Conservation (phyloP, 2,329 filamentous ascomycete species). For the Sporothrix variecibatus region DNA sequence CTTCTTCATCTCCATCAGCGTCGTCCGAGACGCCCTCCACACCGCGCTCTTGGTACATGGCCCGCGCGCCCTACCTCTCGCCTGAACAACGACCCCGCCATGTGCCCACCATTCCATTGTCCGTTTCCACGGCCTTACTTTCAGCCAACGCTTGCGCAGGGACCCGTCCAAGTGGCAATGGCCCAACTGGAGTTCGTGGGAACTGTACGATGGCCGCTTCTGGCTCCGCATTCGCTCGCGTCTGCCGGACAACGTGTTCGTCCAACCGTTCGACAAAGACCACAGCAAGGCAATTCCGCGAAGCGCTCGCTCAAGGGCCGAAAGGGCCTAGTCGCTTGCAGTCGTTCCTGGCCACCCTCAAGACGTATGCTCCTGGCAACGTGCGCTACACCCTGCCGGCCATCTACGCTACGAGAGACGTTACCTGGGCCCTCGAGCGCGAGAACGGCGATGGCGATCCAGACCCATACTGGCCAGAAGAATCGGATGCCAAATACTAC, state of each 20-base stretch:
- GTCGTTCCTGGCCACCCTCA: slow-evolving; percentile 47
- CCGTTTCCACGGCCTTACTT: slow-evolving; percentile 30
- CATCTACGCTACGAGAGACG: slow-evolving; percentile 50
- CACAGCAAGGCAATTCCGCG: slow-evolving; percentile 52
- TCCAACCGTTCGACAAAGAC: slow-evolving; percentile 50
- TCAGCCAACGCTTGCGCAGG: slow-evolving; percentile 25
- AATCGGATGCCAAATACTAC: background rate
- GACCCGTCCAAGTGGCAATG: slow-evolving; percentile 33
- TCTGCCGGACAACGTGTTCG: slow-evolving; percentile 44
- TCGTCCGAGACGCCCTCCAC: slow-evolving; percentile 9
- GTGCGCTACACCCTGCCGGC: slow-evolving; percentile 58
- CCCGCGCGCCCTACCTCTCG: slow-evolving; percentile 26
- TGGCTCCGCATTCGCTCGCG: slow-evolving; percentile 57
- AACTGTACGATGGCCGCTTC: slow-evolving; percentile 62
- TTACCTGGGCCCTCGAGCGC: slow-evolving; percentile 33
- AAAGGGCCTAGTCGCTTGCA: background rate
- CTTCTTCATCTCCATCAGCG: background rate
- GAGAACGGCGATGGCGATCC: background rate
- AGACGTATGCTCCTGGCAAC: slow-evolving; percentile 55
- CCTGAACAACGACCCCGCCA: slow-evolving; percentile 45
- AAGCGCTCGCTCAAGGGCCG: slow-evolving; percentile 39
- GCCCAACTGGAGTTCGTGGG: slow-evolving; percentile 40
- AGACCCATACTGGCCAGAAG: slow-evolving; percentile 29
- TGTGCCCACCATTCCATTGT: slow-evolving; percentile 32
- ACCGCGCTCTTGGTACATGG: slow-evolving; percentile 41